phyloP scores from a whole-genome alignment of 2,329 filamentous ascomycete genomes.

The Epichloe bromicola region DNA sequence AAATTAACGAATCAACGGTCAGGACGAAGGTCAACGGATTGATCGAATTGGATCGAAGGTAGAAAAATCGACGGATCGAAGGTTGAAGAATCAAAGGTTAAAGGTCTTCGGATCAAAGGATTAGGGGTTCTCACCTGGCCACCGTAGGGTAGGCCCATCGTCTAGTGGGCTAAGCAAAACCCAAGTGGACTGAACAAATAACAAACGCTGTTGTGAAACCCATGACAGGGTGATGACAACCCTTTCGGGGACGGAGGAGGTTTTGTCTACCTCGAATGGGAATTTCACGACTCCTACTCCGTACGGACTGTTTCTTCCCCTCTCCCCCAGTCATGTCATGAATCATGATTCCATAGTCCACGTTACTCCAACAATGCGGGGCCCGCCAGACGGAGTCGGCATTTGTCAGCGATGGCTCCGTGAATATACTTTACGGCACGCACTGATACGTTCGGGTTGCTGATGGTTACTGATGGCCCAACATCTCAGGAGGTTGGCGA shows the following conservation, averaged over 20 bases:
- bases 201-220: no score
- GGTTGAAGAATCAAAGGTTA: no score
- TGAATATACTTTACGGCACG: background rate
- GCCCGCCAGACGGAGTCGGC: background rate
- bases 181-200: background rate
- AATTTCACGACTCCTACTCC: no score
- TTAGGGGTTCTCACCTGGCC: background rate
- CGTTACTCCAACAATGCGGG: background rate
- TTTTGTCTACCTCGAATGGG: no score
- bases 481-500: background rate
- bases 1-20: no score
- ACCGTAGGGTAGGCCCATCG: background rate
- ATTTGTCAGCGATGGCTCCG: background rate
- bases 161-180: background rate
- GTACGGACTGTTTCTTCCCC: background rate
- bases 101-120: no score
- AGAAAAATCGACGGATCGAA: no score
- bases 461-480: background rate
- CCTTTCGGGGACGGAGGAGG: no score
- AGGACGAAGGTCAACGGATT: no score
- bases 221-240: no score
- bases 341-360: constrained; percentile 1
- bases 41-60: no score
- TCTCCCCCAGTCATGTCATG: background rate
- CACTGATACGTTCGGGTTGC: background rate